These are phyloP conservation scores for Fusarium sp. DNA, from an alignment of 2,329 filamentous ascomycete genomes.

Conservation along the genomic window DNA sequence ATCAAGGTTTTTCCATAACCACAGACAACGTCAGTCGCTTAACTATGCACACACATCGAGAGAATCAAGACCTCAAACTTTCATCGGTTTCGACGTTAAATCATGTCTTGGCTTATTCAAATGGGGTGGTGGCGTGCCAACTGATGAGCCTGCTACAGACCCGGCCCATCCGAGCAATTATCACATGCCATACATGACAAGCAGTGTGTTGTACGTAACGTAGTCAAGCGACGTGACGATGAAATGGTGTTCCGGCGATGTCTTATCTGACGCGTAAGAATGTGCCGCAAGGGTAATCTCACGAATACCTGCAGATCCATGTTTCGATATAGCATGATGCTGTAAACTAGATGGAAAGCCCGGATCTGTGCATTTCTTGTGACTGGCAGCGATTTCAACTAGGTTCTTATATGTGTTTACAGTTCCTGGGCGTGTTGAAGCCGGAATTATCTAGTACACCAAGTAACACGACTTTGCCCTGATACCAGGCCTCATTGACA, in stretches of 20 bases:
- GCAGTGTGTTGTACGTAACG: not conserved
- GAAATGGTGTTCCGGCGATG: not conserved
- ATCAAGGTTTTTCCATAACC: not conserved
- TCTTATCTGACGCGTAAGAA: constrained; percentile 1
- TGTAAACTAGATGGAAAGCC: not conserved
- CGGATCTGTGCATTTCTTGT: not conserved
- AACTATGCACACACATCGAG: not conserved
- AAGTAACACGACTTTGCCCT: not conserved
- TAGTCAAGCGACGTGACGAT: constrained; percentile 10
- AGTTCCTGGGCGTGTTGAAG: not conserved
- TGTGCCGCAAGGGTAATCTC: constrained; percentile 5
- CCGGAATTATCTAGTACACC: not conserved
- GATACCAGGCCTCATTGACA: not conserved
- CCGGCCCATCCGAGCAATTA: not conserved
- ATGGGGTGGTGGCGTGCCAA: not conserved
- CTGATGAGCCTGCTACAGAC: not conserved
- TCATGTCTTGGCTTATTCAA: not conserved
- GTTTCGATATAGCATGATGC: not conserved
- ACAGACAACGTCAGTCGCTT: not conserved
- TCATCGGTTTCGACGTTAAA: not conserved
- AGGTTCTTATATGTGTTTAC: not conserved
- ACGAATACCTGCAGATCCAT: not conserved
- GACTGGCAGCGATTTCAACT: not conserved
- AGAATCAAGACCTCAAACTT: not conserved
- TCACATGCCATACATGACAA: not conserved